Percentiles rank a stretch among this genome's conserved stretches.
These are phyloP conservation scores for Boletus rubroflammeus DNA, from an alignment of 768 basidiomycete species.

Conservation along the genomic window DNA sequence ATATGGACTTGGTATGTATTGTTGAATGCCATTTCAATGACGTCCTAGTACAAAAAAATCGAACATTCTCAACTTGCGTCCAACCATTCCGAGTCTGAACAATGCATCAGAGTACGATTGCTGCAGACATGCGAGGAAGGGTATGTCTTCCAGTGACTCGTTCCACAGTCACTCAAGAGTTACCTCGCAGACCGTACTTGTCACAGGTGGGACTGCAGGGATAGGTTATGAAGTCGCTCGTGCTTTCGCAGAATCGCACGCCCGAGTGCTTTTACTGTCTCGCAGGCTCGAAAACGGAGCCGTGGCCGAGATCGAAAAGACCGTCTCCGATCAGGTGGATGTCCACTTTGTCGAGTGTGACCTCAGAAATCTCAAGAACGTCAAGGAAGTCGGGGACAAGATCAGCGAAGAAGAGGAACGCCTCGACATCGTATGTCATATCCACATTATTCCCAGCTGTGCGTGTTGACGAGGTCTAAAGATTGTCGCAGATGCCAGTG, in stretches of 20 bases:
- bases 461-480: neutral
- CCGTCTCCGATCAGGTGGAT: neutral
- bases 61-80: neutral
- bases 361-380: neutral
- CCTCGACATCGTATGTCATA: neutral
- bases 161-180: neutral
- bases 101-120: neutral
- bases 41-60: neutral
- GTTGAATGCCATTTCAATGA: slow-evolving; percentile 1
- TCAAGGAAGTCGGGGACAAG: neutral
- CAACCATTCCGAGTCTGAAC: neutral
- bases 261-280: neutral
- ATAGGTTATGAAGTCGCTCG: neutral
- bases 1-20: neutral
- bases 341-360: neutral
- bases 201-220: neutral
- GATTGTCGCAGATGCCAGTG: neutral
- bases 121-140: neutral
- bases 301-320: neutral
- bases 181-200: neutral
- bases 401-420: neutral
- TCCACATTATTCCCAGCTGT: neutral
- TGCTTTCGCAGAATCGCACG: neutral
- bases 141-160: neutral
- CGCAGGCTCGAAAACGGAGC: neutral